phyloP scores from a whole-genome alignment of 176 grass and related monocot genomes.

The Saccharum spontaneum region DNA sequence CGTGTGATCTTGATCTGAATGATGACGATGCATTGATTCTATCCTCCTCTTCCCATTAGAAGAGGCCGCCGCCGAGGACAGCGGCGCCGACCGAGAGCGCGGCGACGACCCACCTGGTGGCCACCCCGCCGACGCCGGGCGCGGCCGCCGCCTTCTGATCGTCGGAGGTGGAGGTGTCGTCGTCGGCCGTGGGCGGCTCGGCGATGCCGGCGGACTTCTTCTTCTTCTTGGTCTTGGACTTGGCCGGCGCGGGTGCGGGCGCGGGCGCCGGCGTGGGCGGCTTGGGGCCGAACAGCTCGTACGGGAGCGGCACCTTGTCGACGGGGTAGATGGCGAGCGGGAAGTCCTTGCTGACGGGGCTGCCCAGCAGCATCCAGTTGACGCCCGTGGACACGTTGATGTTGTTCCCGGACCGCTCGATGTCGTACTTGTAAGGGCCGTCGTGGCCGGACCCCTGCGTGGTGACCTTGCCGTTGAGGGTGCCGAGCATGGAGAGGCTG shows the following conservation, averaged over 20 bases:
- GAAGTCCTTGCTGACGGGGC: conserved; percentile 44
- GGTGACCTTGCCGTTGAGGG: conserved; percentile 48
- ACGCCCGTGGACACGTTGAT: conserved; percentile 83
- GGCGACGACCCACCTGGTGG: conserved; percentile 39
- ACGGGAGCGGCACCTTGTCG: conserved; percentile 67
- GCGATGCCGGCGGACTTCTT: conserved; percentile 49
- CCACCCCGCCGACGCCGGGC: not conserved
- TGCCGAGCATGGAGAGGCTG: conserved; percentile 51
- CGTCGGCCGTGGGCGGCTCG: conserved; percentile 37
- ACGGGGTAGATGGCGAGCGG: conserved; percentile 75
- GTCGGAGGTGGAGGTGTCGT: not conserved
- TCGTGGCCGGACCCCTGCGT: conserved; percentile 74
- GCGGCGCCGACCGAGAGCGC: conserved; percentile 10
- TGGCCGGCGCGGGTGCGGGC: conserved; percentile 22
- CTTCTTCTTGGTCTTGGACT: conserved; percentile 58
- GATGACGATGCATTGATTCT: not conserved
- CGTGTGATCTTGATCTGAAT: not conserved
- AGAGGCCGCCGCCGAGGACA: conserved; percentile 8
- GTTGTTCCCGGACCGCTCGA: conserved; percentile 40
- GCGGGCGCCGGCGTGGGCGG: conserved; percentile 50
- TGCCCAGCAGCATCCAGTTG: conserved; percentile 41
- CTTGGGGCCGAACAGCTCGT: conserved; percentile 69
- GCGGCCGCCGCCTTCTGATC: conserved; percentile 27
- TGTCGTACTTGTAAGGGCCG: conserved; percentile 58
- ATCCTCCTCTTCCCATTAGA: not conserved